Base-by-base conservation (phyloP, 371 early-diverging fungal species). In the Blyttiomyces sp. region DNA sequence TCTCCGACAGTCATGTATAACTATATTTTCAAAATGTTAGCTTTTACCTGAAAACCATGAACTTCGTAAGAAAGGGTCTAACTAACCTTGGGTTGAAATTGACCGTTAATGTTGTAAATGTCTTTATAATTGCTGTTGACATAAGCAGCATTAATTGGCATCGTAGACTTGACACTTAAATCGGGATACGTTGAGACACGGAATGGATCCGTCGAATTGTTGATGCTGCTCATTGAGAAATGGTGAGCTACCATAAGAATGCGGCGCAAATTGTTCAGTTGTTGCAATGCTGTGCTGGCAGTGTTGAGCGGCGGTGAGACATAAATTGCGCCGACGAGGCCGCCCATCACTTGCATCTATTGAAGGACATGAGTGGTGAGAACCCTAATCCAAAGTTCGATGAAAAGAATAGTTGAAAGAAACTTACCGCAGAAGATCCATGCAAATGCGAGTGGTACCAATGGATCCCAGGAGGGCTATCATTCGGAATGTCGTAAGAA, bases 281-380 rank as follows among this genome's bases (percentile, higher is more conserved):
- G 27, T 2, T 13, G 13, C n/a, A 46, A 27, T 13, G 48, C 48
- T 27, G 48, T 2, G 23, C 48, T 46, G 1, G 0, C 2, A 2
- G 48, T 27, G 23, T 21, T 27, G 13, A 24, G 24, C 13, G 48
- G 21, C n/a, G 48, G 48, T n/a, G 24, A 13, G 4, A 46, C 48
- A 27, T 46, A 46, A 1, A 46, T 46, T 2, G 48, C 48, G 13
- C 48, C 48, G 48, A 46, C 23, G 3, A 46, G 27, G 13, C 48
- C 48, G 21, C 48, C 48, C 48, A 46, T 46, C 48, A 46, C 48
- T 46, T 46, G 48, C 13, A 42, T 17, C 42, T 42, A 1, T 17
- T 2, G 19, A 42, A 42, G 1, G 42, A 42, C n/a, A n/a, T n/a
- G n/a, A n/a, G n/a, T n/a, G n/a, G n/a, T n/a, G n/a, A n/a, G n/a